phyloP scores from a whole-genome alignment of 495 filamentous ascomycete species.

The Margaritispora aquatica region DNA sequence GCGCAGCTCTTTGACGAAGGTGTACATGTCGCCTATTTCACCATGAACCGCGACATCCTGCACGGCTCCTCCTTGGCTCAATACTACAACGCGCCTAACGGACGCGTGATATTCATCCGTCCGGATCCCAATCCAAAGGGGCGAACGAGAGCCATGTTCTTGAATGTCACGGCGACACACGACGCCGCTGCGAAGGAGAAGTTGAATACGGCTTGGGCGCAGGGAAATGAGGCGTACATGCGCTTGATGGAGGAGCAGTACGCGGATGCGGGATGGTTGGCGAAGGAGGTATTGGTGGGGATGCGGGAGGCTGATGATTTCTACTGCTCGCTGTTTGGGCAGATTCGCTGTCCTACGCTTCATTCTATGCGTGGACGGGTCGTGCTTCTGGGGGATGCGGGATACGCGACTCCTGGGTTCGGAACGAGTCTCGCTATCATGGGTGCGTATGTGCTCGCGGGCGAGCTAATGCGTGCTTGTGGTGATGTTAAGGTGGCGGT shows the following conservation, averaged over 20 bases:
- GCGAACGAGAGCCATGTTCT: slow-evolving; percentile 27
- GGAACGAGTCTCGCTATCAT: slow-evolving; percentile 23
- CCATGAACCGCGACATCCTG: slow-evolving; percentile 32
- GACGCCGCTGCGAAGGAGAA: slow-evolving; percentile 12
- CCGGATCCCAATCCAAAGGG: slow-evolving; percentile 18
- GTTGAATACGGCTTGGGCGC: slow-evolving; percentile 28
- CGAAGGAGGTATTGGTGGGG: slow-evolving; percentile 28
- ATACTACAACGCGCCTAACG: slow-evolving; percentile 31
- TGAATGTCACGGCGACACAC: slow-evolving; percentile 23
- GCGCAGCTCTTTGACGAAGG: slow-evolving; percentile 31
- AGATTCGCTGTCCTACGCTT: slow-evolving; percentile 35
- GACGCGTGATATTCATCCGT: slow-evolving; percentile 30
- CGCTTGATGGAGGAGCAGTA: slow-evolving; percentile 30
- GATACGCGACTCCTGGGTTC: slow-evolving; percentile 18
- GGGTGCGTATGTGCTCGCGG: slow-evolving; percentile 23
- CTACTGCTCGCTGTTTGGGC: slow-evolving; percentile 39
- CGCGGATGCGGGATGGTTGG: slow-evolving; percentile 37
- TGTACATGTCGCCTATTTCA: slow-evolving; percentile 35
- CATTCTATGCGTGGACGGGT: slow-evolving; percentile 26
- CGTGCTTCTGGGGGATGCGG: slow-evolving; percentile 36
- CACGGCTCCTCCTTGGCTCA: slow-evolving; percentile 28
- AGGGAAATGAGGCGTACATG: slow-evolving; percentile 37
- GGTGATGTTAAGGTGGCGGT: slow-evolving; percentile 17
- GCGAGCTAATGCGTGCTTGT: slow-evolving; percentile 15
- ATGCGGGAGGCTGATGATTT: slow-evolving; percentile 41